Percentiles rank a stretch among this genome's conserved stretches.
phyloP scores from a whole-genome alignment of 202 grass and related monocot genomes.

The Setaria italica region DNA sequence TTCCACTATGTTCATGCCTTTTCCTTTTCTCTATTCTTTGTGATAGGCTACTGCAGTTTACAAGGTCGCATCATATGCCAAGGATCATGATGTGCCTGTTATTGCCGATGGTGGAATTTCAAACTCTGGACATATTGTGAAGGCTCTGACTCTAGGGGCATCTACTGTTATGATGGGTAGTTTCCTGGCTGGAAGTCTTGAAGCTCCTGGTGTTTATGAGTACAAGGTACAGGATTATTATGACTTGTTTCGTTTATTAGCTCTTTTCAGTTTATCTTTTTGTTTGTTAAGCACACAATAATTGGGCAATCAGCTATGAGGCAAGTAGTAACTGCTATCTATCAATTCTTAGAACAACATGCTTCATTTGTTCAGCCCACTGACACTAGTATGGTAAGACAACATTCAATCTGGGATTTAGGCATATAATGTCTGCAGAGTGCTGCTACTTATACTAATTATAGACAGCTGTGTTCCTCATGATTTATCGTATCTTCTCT shows the following conservation, averaged over 20 bases:
- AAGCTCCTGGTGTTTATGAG: constrained; percentile 82
- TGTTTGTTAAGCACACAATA: not conserved
- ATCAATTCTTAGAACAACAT: too few relatives aligned
- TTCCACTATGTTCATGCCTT: not conserved
- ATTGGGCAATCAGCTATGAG: too few relatives aligned
- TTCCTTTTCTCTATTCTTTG: not conserved
- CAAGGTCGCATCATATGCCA: constrained; percentile 89
- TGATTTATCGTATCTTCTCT: too few relatives aligned
- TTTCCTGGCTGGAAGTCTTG: constrained; percentile 88
- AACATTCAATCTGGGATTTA: too few relatives aligned
- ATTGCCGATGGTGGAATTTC: constrained; percentile 97
- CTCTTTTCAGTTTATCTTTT: not conserved
- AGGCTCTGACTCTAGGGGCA: constrained; percentile 78
- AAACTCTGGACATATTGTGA: constrained; percentile 92
- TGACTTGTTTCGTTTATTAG: not conserved
- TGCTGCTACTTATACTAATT: too few relatives aligned
- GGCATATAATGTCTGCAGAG: too few relatives aligned
- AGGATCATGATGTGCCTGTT: constrained; percentile 77
- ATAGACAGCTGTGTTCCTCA: too few relatives aligned
- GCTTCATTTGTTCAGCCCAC: too few relatives aligned
- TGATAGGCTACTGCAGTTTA: constrained; percentile 86
- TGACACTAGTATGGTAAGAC: too few relatives aligned
- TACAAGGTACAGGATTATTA: constrained; percentile 50
- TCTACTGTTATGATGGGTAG: constrained; percentile 96
- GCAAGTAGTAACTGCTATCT: too few relatives aligned